Evolutionary conservation across 176 grass and related monocot genomes (phyloP).

Genomic region (Alloteropsis semialata): DNA sequence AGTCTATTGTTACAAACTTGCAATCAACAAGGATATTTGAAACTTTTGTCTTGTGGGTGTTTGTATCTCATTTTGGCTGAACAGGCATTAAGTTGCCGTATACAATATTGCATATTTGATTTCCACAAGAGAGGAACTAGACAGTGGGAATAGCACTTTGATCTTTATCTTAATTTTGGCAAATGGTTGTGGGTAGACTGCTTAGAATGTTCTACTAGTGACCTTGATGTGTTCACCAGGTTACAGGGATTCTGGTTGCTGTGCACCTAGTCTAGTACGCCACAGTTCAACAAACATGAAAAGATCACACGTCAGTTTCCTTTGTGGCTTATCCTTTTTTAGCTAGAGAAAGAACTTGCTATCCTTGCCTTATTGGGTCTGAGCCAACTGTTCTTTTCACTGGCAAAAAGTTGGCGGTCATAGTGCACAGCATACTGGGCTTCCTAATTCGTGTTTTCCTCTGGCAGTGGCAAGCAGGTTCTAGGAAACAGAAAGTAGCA

Average conservation of each 20-base stretch:
- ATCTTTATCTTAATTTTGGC: neutral
- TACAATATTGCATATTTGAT: neutral
- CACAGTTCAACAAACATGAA: neutral
- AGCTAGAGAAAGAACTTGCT: neutral
- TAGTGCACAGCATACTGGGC: neutral
- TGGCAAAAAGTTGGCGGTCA: neutral
- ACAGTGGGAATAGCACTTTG: neutral
- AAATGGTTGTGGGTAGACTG: neutral
- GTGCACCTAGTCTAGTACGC: neutral
- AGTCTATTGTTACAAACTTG: neutral
- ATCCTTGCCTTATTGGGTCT: neutral
- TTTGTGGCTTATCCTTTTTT: neutral
- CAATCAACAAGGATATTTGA: neutral
- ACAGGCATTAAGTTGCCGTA: neutral
- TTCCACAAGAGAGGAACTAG: neutral
- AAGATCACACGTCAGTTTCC: neutral
- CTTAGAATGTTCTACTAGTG: neutral
- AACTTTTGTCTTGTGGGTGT: neutral
- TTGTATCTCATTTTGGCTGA: neutral
- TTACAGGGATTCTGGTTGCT: neutral
- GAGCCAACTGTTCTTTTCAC: neutral
- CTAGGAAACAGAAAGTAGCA: conserved; percentile 56
- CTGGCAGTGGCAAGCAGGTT: conserved; percentile 76
- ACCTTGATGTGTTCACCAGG: neutral
- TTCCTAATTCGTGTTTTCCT: conserved; percentile 29